Percentiles rank a stretch among this genome's conserved stretches.
These are phyloP conservation scores for Lichtheimia hyalospora DNA, from an alignment of 371 early-diverging fungal genomes.

Conservation along the genomic window DNA sequence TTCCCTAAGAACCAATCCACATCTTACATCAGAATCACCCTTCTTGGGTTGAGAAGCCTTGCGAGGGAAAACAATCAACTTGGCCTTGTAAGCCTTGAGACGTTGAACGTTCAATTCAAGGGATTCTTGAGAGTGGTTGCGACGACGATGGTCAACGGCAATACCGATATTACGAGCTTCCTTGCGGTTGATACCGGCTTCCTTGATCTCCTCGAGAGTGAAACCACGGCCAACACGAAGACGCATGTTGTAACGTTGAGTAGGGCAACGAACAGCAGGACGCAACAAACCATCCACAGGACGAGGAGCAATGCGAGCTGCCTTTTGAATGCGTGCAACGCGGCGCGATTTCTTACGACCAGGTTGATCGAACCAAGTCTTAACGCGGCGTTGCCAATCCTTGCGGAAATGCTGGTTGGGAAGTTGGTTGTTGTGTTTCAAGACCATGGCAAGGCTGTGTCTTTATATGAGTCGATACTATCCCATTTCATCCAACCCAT, in stretches of 20 bases:
- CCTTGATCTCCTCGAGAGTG: constrained; percentile 97
- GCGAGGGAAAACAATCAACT: constrained; percentile 74
- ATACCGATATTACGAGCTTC: constrained; percentile 97
- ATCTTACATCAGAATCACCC: constrained; percentile 49
- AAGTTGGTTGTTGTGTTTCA: constrained; percentile 99
- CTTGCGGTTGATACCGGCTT: constrained; percentile 93
- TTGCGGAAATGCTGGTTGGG: constrained; percentile 99
- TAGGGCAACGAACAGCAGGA: constrained; percentile 98
- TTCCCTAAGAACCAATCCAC: background rate
- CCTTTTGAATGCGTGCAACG: constrained; percentile 91
- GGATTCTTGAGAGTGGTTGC: constrained; percentile 96
- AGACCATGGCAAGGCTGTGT: constrained; percentile 36
- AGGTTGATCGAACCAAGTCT: constrained; percentile 99
- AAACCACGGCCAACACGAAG: constrained; percentile 98
- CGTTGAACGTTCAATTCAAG: constrained; percentile 95
- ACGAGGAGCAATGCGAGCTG: constrained; percentile 94
- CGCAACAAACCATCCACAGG: constrained; percentile 97
- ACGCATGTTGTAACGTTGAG: constrained; percentile 99
- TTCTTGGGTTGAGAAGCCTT: constrained; percentile 87
- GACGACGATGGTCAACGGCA: constrained; percentile 98
- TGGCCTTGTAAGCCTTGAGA: constrained; percentile 95
- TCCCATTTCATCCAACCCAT: background rate
- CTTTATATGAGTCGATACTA: background rate
- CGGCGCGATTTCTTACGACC: constrained; percentile 93
- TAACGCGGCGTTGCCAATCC: constrained; percentile 97